Conservation (phyloP, 2,329 filamentous ascomycete genomes). For the Zelopaecilomyces penicillatus region DNA sequence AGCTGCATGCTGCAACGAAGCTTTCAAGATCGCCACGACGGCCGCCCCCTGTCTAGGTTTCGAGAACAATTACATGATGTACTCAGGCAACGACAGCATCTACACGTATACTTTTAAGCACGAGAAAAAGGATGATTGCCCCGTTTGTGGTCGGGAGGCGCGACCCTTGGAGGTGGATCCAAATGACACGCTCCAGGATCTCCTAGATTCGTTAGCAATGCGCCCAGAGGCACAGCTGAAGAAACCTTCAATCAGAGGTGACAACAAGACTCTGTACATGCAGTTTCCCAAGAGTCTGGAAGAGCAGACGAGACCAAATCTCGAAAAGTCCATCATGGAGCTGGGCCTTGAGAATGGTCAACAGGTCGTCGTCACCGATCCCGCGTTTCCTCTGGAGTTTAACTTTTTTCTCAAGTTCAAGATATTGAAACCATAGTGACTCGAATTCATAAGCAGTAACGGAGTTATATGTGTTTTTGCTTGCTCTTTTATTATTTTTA, state of each 20-base stretch:
- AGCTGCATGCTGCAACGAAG: conserved; percentile 92
- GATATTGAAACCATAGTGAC: background rate
- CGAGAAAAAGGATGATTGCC: conserved; percentile 88
- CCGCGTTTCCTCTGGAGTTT: conserved; percentile 71
- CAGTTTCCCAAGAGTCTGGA: conserved; percentile 74
- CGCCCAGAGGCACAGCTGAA: conserved; percentile 88
- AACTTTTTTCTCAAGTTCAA: conserved; percentile 46
- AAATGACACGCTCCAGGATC: conserved; percentile 66
- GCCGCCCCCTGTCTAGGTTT: conserved; percentile 72
- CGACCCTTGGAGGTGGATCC: conserved; percentile 66
- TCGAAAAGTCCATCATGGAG: conserved; percentile 68
- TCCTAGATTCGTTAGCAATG: conserved; percentile 75
- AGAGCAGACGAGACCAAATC: conserved; percentile 73
- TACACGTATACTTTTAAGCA: conserved; percentile 98
- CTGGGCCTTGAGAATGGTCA: conserved; percentile 68
- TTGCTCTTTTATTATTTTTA: too few relatives aligned
- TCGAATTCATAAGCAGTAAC: too few relatives aligned
- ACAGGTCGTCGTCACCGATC: conserved; percentile 86
- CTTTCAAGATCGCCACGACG: conserved; percentile 82
- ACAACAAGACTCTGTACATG: conserved; percentile 84
- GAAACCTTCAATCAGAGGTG: conserved; percentile 74
- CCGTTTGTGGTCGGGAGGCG: conserved; percentile 80
- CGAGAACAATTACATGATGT: conserved; percentile 97
- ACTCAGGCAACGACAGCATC: conserved; percentile 88
- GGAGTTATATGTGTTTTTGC: too few relatives aligned